phyloP scores from a whole-genome alignment of 441 rosid genomes.

The Corymbia calophylla region DNA sequence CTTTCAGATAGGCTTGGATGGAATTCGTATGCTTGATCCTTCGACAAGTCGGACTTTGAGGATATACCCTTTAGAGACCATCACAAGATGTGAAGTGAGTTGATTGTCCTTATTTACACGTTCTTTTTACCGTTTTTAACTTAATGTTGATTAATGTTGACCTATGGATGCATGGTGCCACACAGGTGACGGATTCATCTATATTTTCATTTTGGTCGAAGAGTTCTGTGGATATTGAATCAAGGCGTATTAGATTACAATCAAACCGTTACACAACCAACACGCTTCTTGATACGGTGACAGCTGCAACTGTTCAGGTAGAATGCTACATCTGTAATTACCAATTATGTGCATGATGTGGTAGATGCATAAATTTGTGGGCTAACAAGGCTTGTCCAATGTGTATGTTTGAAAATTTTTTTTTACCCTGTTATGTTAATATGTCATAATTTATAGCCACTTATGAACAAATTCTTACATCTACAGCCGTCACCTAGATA shows the following conservation, averaged over 20 bases:
- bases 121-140: background rate
- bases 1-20: constrained; percentile 90
- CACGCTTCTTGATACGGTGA: constrained; percentile 83
- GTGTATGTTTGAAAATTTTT: background rate
- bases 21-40: constrained; percentile 99
- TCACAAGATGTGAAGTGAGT: constrained; percentile 91
- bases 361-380: background rate
- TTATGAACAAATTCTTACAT: background rate
- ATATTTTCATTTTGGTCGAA: constrained; percentile 96
- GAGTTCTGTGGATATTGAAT: constrained; percentile 86
- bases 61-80: constrained; percentile 90
- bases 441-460: background rate
- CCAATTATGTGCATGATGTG: background rate
- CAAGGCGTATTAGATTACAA: constrained; percentile 88
- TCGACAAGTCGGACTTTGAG: constrained; percentile 71
- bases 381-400: background rate
- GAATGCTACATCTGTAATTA: background rate
- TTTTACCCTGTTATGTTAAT: background rate
- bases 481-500: background rate
- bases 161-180: background rate
- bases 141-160: background rate
- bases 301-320: constrained; percentile 99
- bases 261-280: constrained; percentile 87
- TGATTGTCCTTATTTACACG: background rate
- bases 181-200: constrained; percentile 73